Percentiles rank a stretch among this genome's conserved stretches.
Evolutionary conservation across 1,139 yeast genomes (phyloP).

Genomic region (Candida dubliniensis): DNA sequence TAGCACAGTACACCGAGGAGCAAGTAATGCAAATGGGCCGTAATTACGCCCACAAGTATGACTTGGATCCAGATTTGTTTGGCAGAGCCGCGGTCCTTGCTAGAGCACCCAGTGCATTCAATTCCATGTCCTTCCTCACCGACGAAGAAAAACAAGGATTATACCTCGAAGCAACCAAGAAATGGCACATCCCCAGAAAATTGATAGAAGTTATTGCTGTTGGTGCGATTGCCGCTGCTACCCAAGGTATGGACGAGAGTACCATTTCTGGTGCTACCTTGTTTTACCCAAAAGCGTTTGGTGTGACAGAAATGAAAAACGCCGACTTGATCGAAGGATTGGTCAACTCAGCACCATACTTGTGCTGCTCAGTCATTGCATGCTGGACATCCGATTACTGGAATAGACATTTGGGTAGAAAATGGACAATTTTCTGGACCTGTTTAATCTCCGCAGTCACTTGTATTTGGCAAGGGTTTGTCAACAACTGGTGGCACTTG

Average conservation of each 20-base stretch:
- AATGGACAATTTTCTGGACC: conserved; percentile 70
- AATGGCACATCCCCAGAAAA: conserved; percentile 63
- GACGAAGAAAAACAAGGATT: conserved; percentile 62
- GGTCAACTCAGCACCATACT: conserved; percentile 78
- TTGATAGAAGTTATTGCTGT: conserved; percentile 65
- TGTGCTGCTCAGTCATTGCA: conserved; percentile 67
- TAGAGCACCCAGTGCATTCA: conserved; percentile 59
- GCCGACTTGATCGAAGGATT: conserved; percentile 72
- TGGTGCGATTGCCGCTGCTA: conserved; percentile 87
- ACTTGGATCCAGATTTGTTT: conserved; percentile 64
- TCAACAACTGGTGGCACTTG: conserved; percentile 72
- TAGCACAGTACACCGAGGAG: conserved; percentile 60
- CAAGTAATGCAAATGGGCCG: conserved; percentile 74
- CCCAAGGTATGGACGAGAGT: conserved; percentile 92
- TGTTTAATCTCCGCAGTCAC: conserved; percentile 65
- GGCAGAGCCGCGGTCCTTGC: conserved; percentile 78
- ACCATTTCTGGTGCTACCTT: conserved; percentile 83
- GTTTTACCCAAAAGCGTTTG: conserved; percentile 60
- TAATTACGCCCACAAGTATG: conserved; percentile 61
- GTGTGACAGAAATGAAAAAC: conserved; percentile 46
- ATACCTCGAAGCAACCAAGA: conserved; percentile 57
- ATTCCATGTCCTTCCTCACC: conserved; percentile 54
- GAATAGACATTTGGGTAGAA: conserved; percentile 66
- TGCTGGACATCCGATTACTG: conserved; percentile 74
- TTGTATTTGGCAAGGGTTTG: conserved; percentile 77